Conservation (phyloP, 164 flowering plant genomes). For the Umbilicus rupestris region DNA sequence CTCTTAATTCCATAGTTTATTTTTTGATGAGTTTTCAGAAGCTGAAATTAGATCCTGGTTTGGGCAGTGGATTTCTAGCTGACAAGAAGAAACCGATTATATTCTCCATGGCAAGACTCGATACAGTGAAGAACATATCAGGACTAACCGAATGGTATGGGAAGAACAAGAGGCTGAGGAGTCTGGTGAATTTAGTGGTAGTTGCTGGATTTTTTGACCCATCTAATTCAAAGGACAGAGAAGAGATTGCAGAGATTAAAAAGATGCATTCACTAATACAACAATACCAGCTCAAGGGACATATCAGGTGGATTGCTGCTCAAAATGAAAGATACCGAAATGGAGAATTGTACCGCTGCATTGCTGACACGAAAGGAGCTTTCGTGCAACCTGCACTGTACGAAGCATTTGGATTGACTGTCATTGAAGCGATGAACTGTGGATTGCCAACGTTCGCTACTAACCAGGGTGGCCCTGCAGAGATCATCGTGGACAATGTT, state of each 20-base stretch:
- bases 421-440: conserved; percentile 93
- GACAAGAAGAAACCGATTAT: conserved; percentile 83
- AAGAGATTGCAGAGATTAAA: conserved; percentile 75
- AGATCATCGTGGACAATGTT: conserved; percentile 76
- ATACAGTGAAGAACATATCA: conserved; percentile 74
- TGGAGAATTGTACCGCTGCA: conserved; percentile 73
- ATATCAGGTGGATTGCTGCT: conserved; percentile 91
- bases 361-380: conserved; percentile 89
- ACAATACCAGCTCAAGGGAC: conserved; percentile 67
- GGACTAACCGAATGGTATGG: conserved; percentile 90
- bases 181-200: conserved; percentile 67
- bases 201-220: conserved; percentile 88
- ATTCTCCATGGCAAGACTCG: conserved; percentile 98
- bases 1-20: background rate
- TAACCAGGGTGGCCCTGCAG: conserved; percentile 94
- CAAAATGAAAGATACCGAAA: conserved; percentile 69
- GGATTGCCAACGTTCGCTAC: conserved; percentile 92
- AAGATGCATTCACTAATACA: conserved; percentile 74
- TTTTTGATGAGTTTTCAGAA: background rate
- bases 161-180: conserved; percentile 63
- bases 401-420: conserved; percentile 93
- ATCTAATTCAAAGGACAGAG: conserved; percentile 80
- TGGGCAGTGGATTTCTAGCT: conserved; percentile 65
- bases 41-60: background rate
- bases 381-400: conserved; percentile 90